These are phyloP conservation scores for Fusarium succisae DNA, from an alignment of 2,329 filamentous ascomycete genomes.

Conservation along the genomic window DNA sequence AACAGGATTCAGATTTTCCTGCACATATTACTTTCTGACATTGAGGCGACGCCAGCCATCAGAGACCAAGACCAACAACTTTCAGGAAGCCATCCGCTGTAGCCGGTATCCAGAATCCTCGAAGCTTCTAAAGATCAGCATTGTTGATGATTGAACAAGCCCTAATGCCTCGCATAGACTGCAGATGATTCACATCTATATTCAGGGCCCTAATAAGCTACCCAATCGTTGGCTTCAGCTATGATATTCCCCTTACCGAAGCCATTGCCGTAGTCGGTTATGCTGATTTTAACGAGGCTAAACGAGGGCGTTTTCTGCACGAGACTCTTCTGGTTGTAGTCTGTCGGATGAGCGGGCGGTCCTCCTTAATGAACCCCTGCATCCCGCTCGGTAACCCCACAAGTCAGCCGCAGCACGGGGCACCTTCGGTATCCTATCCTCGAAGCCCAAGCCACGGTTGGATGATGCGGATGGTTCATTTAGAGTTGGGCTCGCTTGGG, in stretches of 20 bases:
- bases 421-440: not conserved
- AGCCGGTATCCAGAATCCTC: not conserved
- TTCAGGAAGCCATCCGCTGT: not conserved
- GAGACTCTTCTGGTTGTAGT: not conserved
- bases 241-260: not conserved
- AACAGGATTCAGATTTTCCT: not conserved
- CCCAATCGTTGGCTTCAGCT: not conserved
- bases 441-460: not conserved
- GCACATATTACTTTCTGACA: too few species aligned
- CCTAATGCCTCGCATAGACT: not conserved
- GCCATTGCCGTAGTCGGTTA: not conserved
- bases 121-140: not conserved
- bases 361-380: not conserved
- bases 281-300: not conserved
- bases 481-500: not conserved
- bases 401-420: not conserved
- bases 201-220: not conserved
- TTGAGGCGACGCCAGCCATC: not conserved
- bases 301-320: not conserved
- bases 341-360: not conserved
- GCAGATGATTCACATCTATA: not conserved
- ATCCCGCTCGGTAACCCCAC: not conserved
- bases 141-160: not conserved
- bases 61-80: not conserved
- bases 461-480: not conserved